Percentiles rank a stretch among this genome's conserved stretches.
Conservation (phyloP, 257 asterid genomes). For the Verbena officinalis region DNA sequence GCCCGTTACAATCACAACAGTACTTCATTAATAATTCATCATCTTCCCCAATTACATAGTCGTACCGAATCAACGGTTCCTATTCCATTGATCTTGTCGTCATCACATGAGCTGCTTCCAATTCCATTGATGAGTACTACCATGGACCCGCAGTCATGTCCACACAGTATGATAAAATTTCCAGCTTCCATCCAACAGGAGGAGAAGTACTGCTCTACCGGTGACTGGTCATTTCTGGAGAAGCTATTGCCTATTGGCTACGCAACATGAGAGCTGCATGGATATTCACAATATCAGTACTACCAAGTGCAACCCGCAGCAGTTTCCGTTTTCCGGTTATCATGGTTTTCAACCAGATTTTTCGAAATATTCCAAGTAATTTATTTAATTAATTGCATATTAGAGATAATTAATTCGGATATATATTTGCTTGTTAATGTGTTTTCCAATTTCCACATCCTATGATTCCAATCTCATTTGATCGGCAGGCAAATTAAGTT, state of each 20-base stretch:
- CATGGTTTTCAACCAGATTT: too few species aligned
- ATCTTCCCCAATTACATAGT: constrained; percentile 61
- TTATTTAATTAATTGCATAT: too few species aligned
- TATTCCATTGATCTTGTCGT: constrained; percentile 38
- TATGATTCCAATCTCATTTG: too few species aligned
- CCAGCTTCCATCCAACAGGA: too few species aligned
- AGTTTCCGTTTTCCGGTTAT: too few species aligned
- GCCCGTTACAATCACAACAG: constrained; percentile 22
- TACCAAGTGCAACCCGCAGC: constrained; percentile 31
- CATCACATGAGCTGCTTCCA: constrained; percentile 2
- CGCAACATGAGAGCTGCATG: constrained; percentile 47
- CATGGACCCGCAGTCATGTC: too few species aligned
- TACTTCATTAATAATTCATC: constrained; percentile 35
- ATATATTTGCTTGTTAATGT: too few species aligned
- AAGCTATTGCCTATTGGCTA: constrained; percentile 66
- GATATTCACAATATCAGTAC: constrained; percentile 36
- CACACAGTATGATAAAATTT: too few species aligned
- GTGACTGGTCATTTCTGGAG: constrained; percentile 79
- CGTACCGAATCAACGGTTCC: constrained; percentile 47
- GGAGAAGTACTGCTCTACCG: constrained; percentile 32
- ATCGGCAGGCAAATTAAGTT: too few species aligned
- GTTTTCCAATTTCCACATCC: too few species aligned
- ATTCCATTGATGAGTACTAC: constrained; percentile 34
- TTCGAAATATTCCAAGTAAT: too few species aligned
- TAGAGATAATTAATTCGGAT: too few species aligned